Percentiles rank a stretch among this genome's conserved stretches.
phyloP scores from a whole-genome alignment of 345 rosid genomes.

The Melaleuca alternifolia region DNA sequence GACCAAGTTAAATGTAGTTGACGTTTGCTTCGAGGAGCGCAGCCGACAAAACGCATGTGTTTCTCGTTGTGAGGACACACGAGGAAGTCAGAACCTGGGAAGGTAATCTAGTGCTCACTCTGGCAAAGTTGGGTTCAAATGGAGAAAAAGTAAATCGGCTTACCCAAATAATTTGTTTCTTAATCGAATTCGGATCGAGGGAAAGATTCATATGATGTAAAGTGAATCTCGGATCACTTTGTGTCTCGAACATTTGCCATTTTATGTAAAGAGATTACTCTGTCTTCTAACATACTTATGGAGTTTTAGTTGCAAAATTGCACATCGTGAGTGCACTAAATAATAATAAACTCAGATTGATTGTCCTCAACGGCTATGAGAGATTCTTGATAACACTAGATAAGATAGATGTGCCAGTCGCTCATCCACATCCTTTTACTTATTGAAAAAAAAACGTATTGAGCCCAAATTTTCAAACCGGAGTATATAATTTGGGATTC shows the following conservation, averaged over 20 bases:
- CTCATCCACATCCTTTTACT: neutral
- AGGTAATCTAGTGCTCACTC: neutral
- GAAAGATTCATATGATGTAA: neutral
- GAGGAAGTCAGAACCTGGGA: neutral
- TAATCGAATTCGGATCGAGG: neutral
- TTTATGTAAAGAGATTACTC: neutral
- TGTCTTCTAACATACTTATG: neutral
- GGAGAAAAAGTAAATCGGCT: neutral
- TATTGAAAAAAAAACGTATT: neutral
- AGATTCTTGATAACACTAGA: neutral
- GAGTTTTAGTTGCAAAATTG: neutral
- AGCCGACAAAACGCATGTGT: neutral
- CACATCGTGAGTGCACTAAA: neutral
- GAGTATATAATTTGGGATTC: neutral
- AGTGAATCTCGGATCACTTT: neutral
- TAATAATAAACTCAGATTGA: neutral
- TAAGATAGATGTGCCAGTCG: neutral
- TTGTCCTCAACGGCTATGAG: neutral
- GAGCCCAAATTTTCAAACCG: neutral
- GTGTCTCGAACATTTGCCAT: neutral
- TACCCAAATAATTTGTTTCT: neutral
- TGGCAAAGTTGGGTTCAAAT: neutral
- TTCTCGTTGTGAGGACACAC: neutral
- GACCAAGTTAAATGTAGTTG: neutral
- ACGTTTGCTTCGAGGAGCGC: neutral